phyloP scores from a whole-genome alignment of 768 basidiomycete genomes.

The Rubroboletus pulcherrimus region DNA sequence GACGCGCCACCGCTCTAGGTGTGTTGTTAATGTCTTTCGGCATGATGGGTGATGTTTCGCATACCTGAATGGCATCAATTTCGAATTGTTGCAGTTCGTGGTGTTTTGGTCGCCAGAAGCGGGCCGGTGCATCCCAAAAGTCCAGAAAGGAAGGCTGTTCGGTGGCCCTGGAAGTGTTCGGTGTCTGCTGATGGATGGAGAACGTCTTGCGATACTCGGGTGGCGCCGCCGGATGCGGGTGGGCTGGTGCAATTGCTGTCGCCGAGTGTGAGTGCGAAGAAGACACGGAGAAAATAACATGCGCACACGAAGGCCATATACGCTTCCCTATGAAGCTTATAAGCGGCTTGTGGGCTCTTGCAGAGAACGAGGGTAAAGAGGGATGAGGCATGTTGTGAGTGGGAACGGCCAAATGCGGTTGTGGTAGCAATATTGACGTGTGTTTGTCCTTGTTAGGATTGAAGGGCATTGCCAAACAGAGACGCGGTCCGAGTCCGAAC shows the following conservation, averaged over 20 bases:
- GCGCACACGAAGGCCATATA: constrained; percentile 44
- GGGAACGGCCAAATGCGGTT: constrained; percentile 2
- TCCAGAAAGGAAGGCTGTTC: constrained; percentile 34
- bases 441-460: constrained; percentile 23
- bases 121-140: constrained; percentile 67
- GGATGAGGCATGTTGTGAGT: constrained; percentile 28
- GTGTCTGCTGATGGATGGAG: constrained; percentile 37
- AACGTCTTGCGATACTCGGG: constrained; percentile 52
- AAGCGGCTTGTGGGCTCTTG: constrained; percentile 52
- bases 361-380: constrained; percentile 35
- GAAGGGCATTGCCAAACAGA: constrained; percentile 18
- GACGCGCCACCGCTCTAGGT: constrained; percentile 65
- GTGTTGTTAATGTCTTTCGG: not conserved
- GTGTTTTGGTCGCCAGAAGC: constrained; percentile 51
- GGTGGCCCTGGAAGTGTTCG: constrained; percentile 5
- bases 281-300: not conserved
- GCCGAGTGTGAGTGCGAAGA: constrained; percentile 12
- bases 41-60: constrained; percentile 12
- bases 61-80: constrained; percentile 64
- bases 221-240: constrained; percentile 68
- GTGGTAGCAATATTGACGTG: not conserved
- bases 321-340: constrained; percentile 65
- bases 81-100: constrained; percentile 52
- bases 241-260: constrained; percentile 38
- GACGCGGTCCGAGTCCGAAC: constrained; percentile 4